These are phyloP conservation scores for Cladosporium sphaerospermum DNA, from an alignment of 2,329 filamentous ascomycete species.

Conservation along the genomic window DNA sequence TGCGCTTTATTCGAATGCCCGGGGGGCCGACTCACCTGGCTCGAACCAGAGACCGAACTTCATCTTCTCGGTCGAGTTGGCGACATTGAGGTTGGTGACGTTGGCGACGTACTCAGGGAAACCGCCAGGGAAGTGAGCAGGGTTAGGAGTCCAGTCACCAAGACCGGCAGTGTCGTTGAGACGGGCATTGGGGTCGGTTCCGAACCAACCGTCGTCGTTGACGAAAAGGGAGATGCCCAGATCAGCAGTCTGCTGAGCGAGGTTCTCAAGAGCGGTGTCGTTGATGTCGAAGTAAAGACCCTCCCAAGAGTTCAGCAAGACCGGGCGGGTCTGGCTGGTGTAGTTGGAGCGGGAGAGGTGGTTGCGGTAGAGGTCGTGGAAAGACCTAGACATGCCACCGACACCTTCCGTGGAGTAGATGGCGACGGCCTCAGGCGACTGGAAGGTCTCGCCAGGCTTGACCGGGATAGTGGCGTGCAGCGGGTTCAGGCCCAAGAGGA, in stretches of 20 bases:
- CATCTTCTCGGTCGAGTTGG: slow-evolving; percentile 44
- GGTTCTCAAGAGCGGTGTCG: slow-evolving; percentile 47
- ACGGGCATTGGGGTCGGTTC: slow-evolving; percentile 52
- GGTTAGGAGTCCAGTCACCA: slow-evolving; percentile 59
- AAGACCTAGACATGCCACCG: slow-evolving; percentile 56
- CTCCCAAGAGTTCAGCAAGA: slow-evolving; percentile 62
- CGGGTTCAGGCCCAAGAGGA: slow-evolving; percentile 55
- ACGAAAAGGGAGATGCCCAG: slow-evolving; percentile 60
- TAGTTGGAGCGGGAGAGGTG: slow-evolving; percentile 55
- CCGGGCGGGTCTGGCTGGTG: slow-evolving; percentile 46
- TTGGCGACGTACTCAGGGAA: slow-evolving; percentile 46
- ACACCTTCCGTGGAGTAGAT: slow-evolving; percentile 55
- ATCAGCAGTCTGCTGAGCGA: slow-evolving; percentile 52
- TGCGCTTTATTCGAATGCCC: neutral
- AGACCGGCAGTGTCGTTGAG: slow-evolving; percentile 52
- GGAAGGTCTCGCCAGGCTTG: slow-evolving; percentile 50
- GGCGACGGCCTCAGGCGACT: slow-evolving; percentile 57
- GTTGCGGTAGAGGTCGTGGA: slow-evolving; percentile 56
- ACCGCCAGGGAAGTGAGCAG: slow-evolving; percentile 53
- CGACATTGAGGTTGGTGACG: slow-evolving; percentile 43
- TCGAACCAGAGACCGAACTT: slow-evolving; percentile 63
- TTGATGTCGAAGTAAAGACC: slow-evolving; percentile 56
- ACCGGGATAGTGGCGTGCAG: slow-evolving; percentile 55
- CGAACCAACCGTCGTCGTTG: slow-evolving; percentile 64
- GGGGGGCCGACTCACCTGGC: slow-evolving; percentile 30